Conservation (phyloP, 495 filamentous ascomycete species). For the Talaromyces adpressus region DNA sequence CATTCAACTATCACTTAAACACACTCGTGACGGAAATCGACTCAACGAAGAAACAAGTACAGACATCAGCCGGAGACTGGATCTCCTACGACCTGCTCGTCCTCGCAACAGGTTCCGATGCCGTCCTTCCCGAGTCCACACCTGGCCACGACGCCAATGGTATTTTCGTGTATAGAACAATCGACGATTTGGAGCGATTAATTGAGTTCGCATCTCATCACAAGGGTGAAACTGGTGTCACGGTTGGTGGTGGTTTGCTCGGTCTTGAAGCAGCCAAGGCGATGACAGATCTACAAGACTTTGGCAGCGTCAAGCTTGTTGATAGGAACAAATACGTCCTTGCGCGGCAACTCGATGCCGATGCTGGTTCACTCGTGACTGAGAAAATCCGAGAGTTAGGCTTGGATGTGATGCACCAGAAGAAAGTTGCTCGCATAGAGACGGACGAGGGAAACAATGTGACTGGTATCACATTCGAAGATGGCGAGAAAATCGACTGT, state of each 20-base stretch:
- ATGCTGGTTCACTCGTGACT: slow-evolving; percentile 78
- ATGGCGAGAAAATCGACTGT: slow-evolving; percentile 76
- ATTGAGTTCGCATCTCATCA: slow-evolving; percentile 63
- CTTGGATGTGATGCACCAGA: slow-evolving; percentile 75
- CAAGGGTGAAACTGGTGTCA: slow-evolving; percentile 64
- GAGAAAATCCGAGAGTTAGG: slow-evolving; percentile 79
- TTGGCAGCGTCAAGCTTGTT: slow-evolving; percentile 71
- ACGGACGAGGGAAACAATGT: slow-evolving; percentile 60
- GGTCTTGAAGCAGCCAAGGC: slow-evolving; percentile 94
- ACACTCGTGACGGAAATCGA: slow-evolving; percentile 70
- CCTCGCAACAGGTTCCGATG: slow-evolving; percentile 87
- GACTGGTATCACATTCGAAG: slow-evolving; percentile 72
- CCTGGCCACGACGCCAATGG: slow-evolving; percentile 81
- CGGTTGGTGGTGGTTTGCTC: slow-evolving; percentile 86
- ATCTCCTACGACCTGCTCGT: slow-evolving; percentile 86
- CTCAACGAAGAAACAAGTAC: slow-evolving; percentile 55
- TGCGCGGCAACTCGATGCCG: slow-evolving; percentile 75
- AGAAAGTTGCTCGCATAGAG: slow-evolving; percentile 67
- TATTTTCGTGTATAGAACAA: slow-evolving; percentile 92
- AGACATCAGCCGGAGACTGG: slow-evolving; percentile 60
- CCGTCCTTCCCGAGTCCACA: slow-evolving; percentile 70
- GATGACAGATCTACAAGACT: slow-evolving; percentile 82
- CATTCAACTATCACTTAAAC: slow-evolving; percentile 77
- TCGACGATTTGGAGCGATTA: slow-evolving; percentile 74
- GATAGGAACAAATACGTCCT: slow-evolving; percentile 90